Base-by-base conservation (phyloP, 495 filamentous ascomycete genomes). In the Pseudotulostoma volvatum region DNA sequence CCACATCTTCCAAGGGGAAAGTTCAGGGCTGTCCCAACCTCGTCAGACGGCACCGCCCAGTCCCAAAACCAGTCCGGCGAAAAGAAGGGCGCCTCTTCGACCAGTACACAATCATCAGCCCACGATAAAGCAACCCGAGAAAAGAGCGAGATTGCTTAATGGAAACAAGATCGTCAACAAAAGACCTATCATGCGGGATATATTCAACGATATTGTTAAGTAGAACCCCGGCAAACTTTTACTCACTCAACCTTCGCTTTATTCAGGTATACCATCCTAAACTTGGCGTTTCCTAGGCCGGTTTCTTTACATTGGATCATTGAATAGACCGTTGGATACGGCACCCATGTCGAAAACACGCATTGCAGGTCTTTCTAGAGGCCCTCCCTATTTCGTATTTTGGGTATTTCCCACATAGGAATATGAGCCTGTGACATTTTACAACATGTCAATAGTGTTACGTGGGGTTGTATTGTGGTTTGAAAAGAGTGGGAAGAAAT, bases 1-100 rank as follows among this genome's bases (percentile, higher is more conserved):
- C n/a, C 85, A 93, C 60, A 47, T 64, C 34, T 83, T 80, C 43
- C 71, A 75, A n/a, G 43, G 49, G 1, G 38, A 44, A 1, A 38
- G 25, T 28, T 16, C 45, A 2, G 19, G 49, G 25, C 18, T 13
- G 40, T 14, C 18, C 9, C 21, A 21, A 14, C 33, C 34, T 8
- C 40, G 37, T 8, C 34, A 18, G 7, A 36, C 23, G 37, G 15
- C 8, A 37, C 17, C 35, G 18, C 51, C 49, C 3, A 39, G 35
- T 5, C 18, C 38, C 4, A 46, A 48, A 23, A 40, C 37, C 21
- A 53, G 30, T 19, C 14, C 21, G 9, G 11, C n/a, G 4, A 14
- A 33, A 13, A 25, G 15, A 36, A 18, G 18, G 17, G 53, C 55
- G n/a, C 56, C 61, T 20, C 44, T 67, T 3, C 60, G 59, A 34